A percentile compares a stretch with the other conserved stretches of the same genome.
Conservation (phyloP, 2,329 filamentous ascomycete genomes). For the Fusarium decemcellulare region DNA sequence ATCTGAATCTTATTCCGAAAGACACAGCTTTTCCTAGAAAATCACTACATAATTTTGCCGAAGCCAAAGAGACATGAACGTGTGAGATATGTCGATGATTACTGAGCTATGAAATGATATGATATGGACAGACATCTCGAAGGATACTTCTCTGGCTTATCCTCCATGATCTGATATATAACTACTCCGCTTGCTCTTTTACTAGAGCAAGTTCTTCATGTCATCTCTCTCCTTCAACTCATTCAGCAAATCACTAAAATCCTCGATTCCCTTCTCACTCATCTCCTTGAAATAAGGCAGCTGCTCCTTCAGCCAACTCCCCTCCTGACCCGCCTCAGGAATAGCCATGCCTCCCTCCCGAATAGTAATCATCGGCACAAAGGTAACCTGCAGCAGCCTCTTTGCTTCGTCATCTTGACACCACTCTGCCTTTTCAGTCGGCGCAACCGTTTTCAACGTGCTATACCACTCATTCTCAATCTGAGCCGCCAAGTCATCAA, state of each 20-base stretch:
- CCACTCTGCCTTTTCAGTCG: constrained; percentile 3
- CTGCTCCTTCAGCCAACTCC: constrained; percentile 28
- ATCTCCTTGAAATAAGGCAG: constrained; percentile 28
- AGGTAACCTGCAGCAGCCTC: constrained; percentile 30
- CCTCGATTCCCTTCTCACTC: constrained; percentile 20
- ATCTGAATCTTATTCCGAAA: background rate
- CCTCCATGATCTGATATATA: no score
- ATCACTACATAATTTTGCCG: background rate
- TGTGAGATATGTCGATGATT: no score
- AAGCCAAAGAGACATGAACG: no score
- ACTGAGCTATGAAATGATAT: no score
- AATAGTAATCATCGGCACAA: constrained; percentile 33
- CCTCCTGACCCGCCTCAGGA: constrained; percentile 36
- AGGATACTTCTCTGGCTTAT: no score
- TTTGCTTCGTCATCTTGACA: constrained; percentile 3
- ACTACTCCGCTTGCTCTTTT: background rate
- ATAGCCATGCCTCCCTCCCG: constrained; percentile 38
- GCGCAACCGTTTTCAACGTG: background rate
- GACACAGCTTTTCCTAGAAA: background rate
- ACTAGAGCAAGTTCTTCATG: background rate
- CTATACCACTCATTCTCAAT: constrained; percentile 33
- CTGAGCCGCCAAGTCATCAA: constrained; percentile 26
- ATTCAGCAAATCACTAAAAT: constrained; percentile 16
- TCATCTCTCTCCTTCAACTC: constrained; percentile 43
- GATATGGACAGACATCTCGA: no score